Evolutionary conservation across 805 yeast genomes (phyloP).

Genomic region (Cyberlindnera subsufficiens): DNA sequence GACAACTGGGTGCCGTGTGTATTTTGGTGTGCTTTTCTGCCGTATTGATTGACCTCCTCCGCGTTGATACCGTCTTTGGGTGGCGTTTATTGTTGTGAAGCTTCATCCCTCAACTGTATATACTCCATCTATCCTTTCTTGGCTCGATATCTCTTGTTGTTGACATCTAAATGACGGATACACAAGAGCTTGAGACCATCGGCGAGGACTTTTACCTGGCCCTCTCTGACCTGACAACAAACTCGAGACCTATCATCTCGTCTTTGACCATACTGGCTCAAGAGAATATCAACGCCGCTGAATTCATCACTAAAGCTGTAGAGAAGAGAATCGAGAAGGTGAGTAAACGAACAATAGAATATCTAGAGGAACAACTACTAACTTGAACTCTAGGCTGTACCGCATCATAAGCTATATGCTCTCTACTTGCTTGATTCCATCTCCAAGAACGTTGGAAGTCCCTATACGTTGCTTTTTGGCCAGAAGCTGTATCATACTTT

Average conservation of each 20-base stretch:
- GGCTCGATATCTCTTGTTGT: no score
- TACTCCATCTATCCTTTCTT: no score
- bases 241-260: conserved; percentile 85
- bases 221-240: conserved; percentile 73
- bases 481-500: conserved; percentile 63
- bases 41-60: no score
- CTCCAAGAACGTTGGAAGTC: conserved; percentile 84
- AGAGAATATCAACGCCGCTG: conserved; percentile 75
- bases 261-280: conserved; percentile 80
- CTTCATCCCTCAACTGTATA: no score
- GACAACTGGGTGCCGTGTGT: no score
- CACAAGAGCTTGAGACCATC: conserved; percentile 19
- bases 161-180: no score
- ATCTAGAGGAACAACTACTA: conserved; percentile 6
- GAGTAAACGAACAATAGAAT: conserved; percentile 13
- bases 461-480: conserved; percentile 78
- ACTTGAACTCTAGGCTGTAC: conserved; percentile 43
- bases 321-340: conserved; percentile 64
- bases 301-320: conserved; percentile 69
- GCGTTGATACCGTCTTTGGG: no score
- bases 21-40: no score
- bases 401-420: conserved; percentile 77
- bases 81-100: no score
- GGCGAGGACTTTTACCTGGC: conserved; percentile 64
- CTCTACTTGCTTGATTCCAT: conserved; percentile 86